A percentile compares a stretch with the other conserved stretches of the same genome.
phyloP scores from a whole-genome alignment of 2,329 filamentous ascomycete species.

The Nemania sp. region DNA sequence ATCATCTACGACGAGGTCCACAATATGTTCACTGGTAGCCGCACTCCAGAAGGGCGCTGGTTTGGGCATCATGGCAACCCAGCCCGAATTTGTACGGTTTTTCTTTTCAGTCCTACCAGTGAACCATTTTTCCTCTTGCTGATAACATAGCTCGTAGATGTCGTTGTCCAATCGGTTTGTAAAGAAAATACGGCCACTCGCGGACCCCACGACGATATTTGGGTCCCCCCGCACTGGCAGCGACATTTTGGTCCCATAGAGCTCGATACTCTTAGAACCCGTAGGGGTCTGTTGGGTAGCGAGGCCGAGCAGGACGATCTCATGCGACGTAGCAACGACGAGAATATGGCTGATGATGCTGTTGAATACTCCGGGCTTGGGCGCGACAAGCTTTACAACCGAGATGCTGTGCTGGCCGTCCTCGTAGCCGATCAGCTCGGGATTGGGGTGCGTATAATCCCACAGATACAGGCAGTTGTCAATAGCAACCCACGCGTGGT shows the following conservation, averaged over 20 bases:
- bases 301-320: conserved; percentile 89
- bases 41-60: conserved; percentile 56
- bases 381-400: conserved; percentile 84
- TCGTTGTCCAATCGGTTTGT: conserved; percentile 80
- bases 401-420: conserved; percentile 88
- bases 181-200: conserved; percentile 91
- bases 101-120: conserved; percentile 84
- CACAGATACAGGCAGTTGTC: conserved; percentile 96
- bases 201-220: conserved; percentile 77
- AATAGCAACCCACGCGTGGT: conserved; percentile 93
- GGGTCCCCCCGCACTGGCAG: conserved; percentile 78
- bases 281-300: conserved; percentile 67
- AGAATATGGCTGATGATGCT: conserved; percentile 83
- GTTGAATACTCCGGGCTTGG: conserved; percentile 86
- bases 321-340: conserved; percentile 82
- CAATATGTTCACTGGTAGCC: conserved; percentile 65
- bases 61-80: conserved; percentile 66
- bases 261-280: conserved; percentile 72
- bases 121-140: conserved; percentile 98
- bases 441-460: conserved; percentile 94
- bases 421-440: conserved; percentile 89
- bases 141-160: conserved; percentile 92
- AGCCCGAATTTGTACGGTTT: conserved; percentile 80
- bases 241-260: conserved; percentile 90
- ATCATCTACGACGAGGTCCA: conserved; percentile 86